Conservation (phyloP, 208 protist species). For the Leishmania gerbilli region DNA sequence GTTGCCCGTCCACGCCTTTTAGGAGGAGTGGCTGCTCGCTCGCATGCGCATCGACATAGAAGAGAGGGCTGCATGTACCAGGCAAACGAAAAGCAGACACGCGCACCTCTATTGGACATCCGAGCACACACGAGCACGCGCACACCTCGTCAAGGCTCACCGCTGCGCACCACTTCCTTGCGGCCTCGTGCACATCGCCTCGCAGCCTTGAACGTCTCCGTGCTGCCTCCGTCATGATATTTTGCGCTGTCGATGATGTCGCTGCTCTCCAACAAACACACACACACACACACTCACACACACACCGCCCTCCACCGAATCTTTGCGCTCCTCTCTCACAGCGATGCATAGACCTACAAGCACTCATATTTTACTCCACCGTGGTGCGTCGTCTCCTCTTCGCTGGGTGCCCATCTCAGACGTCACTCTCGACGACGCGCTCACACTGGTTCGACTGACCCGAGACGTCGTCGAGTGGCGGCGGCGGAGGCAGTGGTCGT, state of each 20-base stretch:
- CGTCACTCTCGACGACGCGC: background rate
- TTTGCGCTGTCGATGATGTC: background rate
- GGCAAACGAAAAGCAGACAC: background rate
- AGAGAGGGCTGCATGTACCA: background rate
- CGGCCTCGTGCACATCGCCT: too few species aligned
- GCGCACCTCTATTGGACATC: too few species aligned
- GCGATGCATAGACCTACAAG: conserved; percentile 14
- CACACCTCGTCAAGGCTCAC: background rate
- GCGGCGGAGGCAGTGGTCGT: background rate
- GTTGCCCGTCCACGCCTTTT: background rate
- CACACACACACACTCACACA: background rate
- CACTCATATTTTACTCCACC: background rate
- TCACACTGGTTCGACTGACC: background rate
- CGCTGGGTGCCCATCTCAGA: background rate
- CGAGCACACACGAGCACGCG: too few species aligned
- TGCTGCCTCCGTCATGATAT: background rate
- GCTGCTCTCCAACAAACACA: background rate
- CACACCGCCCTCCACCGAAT: background rate
- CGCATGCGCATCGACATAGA: background rate
- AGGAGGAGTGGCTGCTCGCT: background rate
- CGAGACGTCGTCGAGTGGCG: background rate
- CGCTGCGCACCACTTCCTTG: background rate
- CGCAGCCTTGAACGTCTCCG: too few species aligned
- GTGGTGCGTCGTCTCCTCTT: background rate
- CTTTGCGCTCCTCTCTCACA: background rate